These are phyloP conservation scores for Torrubiella hemipterigena DNA, from an alignment of 2,329 filamentous ascomycete genomes.

Conservation along the genomic window DNA sequence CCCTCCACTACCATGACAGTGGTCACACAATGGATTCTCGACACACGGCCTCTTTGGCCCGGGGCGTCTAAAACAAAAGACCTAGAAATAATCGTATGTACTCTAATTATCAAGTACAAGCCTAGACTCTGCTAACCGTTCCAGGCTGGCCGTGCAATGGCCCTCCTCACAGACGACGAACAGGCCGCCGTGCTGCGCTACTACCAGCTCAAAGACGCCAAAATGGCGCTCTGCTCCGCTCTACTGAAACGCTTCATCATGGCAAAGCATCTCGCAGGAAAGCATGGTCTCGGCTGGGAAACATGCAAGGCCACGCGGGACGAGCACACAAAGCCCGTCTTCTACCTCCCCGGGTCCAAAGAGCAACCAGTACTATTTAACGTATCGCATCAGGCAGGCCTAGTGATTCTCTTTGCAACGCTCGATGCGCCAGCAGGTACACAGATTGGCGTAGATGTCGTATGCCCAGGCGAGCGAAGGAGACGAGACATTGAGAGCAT, in stretches of 20 bases:
- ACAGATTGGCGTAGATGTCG: conserved; percentile 62
- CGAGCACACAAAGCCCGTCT: conserved; percentile 41
- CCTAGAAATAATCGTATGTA: conserved; percentile 31
- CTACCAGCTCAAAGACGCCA: conserved; percentile 59
- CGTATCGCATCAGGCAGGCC: conserved; percentile 64
- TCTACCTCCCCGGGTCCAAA: conserved; percentile 31
- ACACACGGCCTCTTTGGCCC: conserved; percentile 49
- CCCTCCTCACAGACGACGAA: conserved; percentile 42
- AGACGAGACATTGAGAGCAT: conserved; percentile 49
- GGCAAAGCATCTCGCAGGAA: too few relatives aligned
- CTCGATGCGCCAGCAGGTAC: conserved; percentile 17
- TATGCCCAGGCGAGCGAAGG: conserved; percentile 59
- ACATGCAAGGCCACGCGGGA: conserved; percentile 44
- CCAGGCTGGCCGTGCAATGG: conserved; percentile 42
- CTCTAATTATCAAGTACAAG: neutral
- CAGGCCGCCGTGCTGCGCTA: conserved; percentile 45
- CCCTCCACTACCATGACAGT: too few relatives aligned
- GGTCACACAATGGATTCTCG: conserved; percentile 47
- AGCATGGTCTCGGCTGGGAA: conserved; percentile 47
- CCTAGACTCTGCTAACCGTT: conserved; percentile 3
- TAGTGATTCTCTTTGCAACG: conserved; percentile 55
- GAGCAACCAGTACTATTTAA: conserved; percentile 54
- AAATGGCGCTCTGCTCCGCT: conserved; percentile 60
- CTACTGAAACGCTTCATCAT: conserved; percentile 64
- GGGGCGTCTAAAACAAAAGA: conserved; percentile 34